Percentiles rank a stretch among this genome's conserved stretches.
phyloP scores from a whole-genome alignment of 2,329 filamentous ascomycete species.

The Calycina herbarum region DNA sequence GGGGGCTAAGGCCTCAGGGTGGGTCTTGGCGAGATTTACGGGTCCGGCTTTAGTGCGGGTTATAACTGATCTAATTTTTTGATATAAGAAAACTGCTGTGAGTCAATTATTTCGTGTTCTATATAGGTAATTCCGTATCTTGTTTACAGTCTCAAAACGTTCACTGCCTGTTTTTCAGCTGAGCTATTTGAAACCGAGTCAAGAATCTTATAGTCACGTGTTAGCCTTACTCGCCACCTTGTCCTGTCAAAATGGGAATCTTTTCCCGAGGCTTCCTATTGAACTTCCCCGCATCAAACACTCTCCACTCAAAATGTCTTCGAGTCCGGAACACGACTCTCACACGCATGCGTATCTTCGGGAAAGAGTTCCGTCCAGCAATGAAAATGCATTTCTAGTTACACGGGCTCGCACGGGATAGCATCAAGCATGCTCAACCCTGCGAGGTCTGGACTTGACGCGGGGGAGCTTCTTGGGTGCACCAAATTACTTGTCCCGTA shows the following conservation, averaged over 20 bases:
- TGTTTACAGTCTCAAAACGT: no score
- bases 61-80: no score
- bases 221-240: neutral
- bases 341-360: neutral
- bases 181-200: neutral
- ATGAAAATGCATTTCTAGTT: neutral
- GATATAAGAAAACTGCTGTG: no score
- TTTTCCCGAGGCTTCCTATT: neutral
- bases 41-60: no score
- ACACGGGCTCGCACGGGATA: no score
- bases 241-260: neutral
- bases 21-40: no score
- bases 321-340: neutral
- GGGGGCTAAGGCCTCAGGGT: neutral
- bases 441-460: neutral
- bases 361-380: neutral
- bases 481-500: neutral
- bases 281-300: neutral
- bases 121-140: no score
- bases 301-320: neutral
- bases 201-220: neutral
- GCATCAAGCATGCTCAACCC: neutral
- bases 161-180: neutral
- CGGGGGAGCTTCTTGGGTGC: neutral
- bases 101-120: no score